Percentiles rank a stretch among this genome's conserved stretches.
These are phyloP conservation scores for Aspergillus ruber DNA, from an alignment of 2,329 filamentous ascomycete species.

Conservation along the genomic window DNA sequence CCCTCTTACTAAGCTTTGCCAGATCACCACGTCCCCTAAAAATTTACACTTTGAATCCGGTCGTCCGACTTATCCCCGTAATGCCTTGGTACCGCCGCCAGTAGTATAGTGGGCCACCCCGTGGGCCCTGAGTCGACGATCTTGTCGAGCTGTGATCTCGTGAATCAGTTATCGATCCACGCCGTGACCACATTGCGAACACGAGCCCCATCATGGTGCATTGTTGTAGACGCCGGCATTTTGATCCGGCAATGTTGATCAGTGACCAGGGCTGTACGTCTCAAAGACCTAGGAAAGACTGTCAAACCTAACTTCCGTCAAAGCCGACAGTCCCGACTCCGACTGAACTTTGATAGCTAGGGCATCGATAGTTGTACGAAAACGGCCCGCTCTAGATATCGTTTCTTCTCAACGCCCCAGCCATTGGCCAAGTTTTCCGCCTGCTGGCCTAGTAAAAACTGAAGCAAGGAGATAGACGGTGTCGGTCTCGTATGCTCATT, in stretches of 20 bases:
- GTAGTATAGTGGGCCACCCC: neutral
- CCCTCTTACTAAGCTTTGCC: too few relatives aligned
- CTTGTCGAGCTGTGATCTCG: neutral
- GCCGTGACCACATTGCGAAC: too few relatives aligned
- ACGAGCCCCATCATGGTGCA: too few relatives aligned
- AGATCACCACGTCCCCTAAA: too few relatives aligned
- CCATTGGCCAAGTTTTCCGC: too few relatives aligned
- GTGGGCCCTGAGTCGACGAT: neutral
- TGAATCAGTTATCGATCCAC: neutral
- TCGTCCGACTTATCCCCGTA: neutral
- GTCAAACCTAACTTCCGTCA: neutral
- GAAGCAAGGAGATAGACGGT: slow-evolving; percentile 7
- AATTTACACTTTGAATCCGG: neutral
- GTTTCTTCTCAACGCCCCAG: too few relatives aligned
- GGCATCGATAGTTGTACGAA: too few relatives aligned
- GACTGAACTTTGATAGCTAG: slow-evolving; percentile 7
- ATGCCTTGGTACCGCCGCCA: neutral
- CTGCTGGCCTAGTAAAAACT: slow-evolving; percentile 7
- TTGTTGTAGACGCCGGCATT: neutral
- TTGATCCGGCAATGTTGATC: neutral
- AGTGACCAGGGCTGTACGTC: too few relatives aligned
- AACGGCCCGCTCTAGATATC: too few relatives aligned
- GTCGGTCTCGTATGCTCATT: slow-evolving; percentile 11
- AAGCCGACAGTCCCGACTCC: neutral
- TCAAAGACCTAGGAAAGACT: too few relatives aligned